Base-by-base conservation (phyloP, 2,329 filamentous ascomycete genomes). In the Fusarium devonianum region DNA sequence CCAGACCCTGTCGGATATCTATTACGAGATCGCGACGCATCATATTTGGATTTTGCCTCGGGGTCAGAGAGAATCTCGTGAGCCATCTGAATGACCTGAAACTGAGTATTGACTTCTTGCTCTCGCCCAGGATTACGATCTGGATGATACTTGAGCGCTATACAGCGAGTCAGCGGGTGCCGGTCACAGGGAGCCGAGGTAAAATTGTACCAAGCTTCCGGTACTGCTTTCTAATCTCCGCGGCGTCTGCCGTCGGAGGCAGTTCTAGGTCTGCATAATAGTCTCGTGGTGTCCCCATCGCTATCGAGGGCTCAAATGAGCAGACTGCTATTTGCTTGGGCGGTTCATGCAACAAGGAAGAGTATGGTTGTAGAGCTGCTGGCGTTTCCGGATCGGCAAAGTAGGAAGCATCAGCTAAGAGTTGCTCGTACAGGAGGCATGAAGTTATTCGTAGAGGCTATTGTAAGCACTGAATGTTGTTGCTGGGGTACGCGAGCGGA, bases 261-360 rank as follows among this genome's bases (percentile, higher is more conserved):
- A 96, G 74, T 58, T 90, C 89, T 45, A 96, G 79, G 74, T 95
- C 91, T 54, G 85, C 87, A 73, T 96, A 96, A 73, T 94, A 94
- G 73, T 95, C 89, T 64, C 85, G 83, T 62, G 79, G 81, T 47
- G 66, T 54, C 13, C 62, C 70, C 72, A 74, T 74, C 54, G 60
- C 63, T 62, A 42, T 36, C 21, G 40, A 45, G 32, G 29, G 49
- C 35, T 37, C 40, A 49, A 33, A 28, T 45, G 40, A 23, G 39
- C 41, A 40, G 54, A 37, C 19, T 28, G 53, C 30, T 12, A 25
- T 42, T 33, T 18, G 22, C 21, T 18, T 26, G 23, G 35, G 39
- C 19, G 32, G 30, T 16, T 19, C 37, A 41, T 44, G 36, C 36
- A 25, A 42, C 35, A 29, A 26, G 23, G 25, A 32, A 25, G 35